A percentile compares a stretch with the other conserved stretches of the same genome.
Conservation (phyloP, 2,329 filamentous ascomycete genomes). For the Exophiala xenobiotica region DNA sequence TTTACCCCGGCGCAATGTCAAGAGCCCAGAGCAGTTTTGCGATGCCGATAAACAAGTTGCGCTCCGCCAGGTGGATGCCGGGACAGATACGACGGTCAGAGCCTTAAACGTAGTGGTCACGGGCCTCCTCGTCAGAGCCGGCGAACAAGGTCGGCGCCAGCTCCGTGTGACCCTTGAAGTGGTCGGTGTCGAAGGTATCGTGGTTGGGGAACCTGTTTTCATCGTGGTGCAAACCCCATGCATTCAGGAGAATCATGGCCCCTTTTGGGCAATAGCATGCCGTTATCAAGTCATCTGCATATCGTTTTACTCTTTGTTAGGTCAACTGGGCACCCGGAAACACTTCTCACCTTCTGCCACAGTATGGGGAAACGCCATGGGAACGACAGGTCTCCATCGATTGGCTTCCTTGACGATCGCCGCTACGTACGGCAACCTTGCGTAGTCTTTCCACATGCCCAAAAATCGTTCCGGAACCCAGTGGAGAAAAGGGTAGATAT, state of each 20-base stretch:
- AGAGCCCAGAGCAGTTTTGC: conserved; percentile 54
- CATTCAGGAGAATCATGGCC: conserved; percentile 47
- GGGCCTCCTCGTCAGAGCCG: conserved; percentile 34
- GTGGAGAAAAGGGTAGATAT: conserved; percentile 23
- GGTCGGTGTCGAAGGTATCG: conserved; percentile 41
- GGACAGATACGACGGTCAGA: conserved; percentile 48
- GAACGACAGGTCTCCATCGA: conserved; percentile 44
- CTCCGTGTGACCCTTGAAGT: conserved; percentile 32
- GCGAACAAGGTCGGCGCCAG: conserved; percentile 40
- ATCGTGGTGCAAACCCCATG: conserved; percentile 47
- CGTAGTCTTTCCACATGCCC: conserved; percentile 36
- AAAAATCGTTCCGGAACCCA: conserved; percentile 31
- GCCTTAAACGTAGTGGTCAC: conserved; percentile 39
- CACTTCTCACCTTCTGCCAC: conserved; percentile 43
- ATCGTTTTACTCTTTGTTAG: no score
- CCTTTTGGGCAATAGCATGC: conserved; percentile 40
- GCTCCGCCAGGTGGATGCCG: conserved; percentile 51
- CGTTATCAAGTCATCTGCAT: no score
- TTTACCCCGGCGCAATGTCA: conserved; percentile 15
- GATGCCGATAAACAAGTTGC: conserved; percentile 50
- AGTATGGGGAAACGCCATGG: conserved; percentile 50
- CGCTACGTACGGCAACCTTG: conserved; percentile 34
- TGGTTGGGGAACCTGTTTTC: conserved; percentile 41
- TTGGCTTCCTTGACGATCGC: conserved; percentile 35
- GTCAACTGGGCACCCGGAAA: no score